phyloP scores from a whole-genome alignment of 2,329 filamentous ascomycete species.

The Neofusicoccum laricinum region DNA sequence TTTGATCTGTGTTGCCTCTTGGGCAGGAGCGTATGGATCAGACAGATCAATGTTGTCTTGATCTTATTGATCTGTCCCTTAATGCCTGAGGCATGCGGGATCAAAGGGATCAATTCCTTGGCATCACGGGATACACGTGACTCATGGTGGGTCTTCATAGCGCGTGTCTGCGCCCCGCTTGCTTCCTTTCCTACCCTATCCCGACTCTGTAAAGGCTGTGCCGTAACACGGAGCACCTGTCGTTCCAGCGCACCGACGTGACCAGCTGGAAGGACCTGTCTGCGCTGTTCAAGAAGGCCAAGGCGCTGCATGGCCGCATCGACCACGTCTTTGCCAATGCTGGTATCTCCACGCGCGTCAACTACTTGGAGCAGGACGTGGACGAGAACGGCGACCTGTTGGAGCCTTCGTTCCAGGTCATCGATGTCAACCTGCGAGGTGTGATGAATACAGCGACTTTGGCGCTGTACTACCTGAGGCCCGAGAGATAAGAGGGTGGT shows the following conservation, averaged over 20 bases:
- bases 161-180: too few relatives aligned
- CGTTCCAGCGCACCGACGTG: constrained; percentile 25
- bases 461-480: constrained; percentile 48
- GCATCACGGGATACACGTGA: too few relatives aligned
- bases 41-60: too few relatives aligned
- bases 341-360: constrained; percentile 23
- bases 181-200: too few relatives aligned
- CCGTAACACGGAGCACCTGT: constrained; percentile 26
- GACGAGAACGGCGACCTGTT: constrained; percentile 30
- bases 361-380: constrained; percentile 27
- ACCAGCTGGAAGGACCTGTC: constrained; percentile 50
- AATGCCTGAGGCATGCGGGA: too few relatives aligned
- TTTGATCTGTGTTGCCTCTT: too few relatives aligned
- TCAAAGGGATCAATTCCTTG: too few relatives aligned
- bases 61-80: too few relatives aligned
- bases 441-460: constrained; percentile 51
- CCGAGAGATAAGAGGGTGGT: constrained; percentile 35
- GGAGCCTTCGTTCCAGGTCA: constrained; percentile 25
- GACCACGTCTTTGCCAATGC: constrained; percentile 46
- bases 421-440: constrained; percentile 50
- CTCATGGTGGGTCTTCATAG: too few relatives aligned
- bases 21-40: too few relatives aligned
- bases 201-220: too few relatives aligned
- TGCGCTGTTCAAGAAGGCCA: constrained; percentile 51
- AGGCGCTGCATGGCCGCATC: constrained; percentile 40